phyloP scores from a whole-genome alignment of 2,329 filamentous ascomycete genomes.

The Cadophora sp. region DNA sequence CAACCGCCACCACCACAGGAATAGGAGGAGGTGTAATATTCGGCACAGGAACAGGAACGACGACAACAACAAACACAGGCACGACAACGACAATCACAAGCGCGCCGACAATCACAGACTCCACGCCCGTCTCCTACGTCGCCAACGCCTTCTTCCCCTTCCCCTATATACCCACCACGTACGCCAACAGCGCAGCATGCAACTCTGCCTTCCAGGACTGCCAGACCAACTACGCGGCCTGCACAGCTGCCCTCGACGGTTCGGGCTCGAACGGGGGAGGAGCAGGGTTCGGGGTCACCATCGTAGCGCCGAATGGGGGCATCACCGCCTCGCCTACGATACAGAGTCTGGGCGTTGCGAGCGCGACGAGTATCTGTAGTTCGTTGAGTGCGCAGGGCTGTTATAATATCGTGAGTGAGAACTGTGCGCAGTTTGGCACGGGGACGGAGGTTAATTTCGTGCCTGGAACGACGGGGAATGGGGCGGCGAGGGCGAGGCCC shows the following conservation, averaged over 20 bases:
- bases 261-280: slow-evolving; percentile 42
- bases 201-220: slow-evolving; percentile 59
- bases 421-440: slow-evolving; percentile 42
- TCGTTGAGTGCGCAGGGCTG: slow-evolving; percentile 62
- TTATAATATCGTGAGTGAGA: slow-evolving; percentile 42
- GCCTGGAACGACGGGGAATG: slow-evolving; percentile 32
- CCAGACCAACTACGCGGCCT: slow-evolving; percentile 60
- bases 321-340: slow-evolving; percentile 56
- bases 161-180: slow-evolving; percentile 61
- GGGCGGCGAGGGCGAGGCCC: slow-evolving; percentile 34
- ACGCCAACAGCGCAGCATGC: slow-evolving; percentile 58
- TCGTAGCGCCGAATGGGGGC: slow-evolving; percentile 60
- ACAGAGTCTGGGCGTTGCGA: slow-evolving; percentile 50
- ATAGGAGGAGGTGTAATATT: slow-evolving; percentile 22
- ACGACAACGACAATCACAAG: slow-evolving; percentile 28
- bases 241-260: slow-evolving; percentile 55
- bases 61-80: slow-evolving; percentile 28
- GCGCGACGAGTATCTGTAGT: slow-evolving; percentile 61
- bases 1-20: slow-evolving; percentile 29
- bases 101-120: slow-evolving; percentile 29
- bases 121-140: slow-evolving; percentile 56
- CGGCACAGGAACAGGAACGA: slow-evolving; percentile 26
- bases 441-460: slow-evolving; percentile 28
- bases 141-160: slow-evolving; percentile 66
- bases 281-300: slow-evolving; percentile 57